These are phyloP conservation scores for Pezicula neosporulosa DNA, from an alignment of 2,329 filamentous ascomycete genomes.

Conservation along the genomic window DNA sequence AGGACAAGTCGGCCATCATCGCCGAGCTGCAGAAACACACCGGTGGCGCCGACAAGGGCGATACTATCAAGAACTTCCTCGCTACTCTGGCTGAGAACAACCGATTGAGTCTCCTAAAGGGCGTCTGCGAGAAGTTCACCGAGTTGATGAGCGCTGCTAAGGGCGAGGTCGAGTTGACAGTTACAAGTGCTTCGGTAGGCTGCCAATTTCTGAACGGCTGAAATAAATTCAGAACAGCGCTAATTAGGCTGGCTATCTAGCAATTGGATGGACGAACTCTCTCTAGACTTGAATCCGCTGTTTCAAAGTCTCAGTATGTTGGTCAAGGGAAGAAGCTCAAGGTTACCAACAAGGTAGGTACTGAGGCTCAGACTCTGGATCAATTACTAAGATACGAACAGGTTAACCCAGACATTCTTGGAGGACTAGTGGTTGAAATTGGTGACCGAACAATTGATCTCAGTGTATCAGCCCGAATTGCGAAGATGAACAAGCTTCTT, in stretches of 20 bases:
- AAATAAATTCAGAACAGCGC: slow-evolving; percentile 3
- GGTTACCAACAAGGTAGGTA: slow-evolving; percentile 78
- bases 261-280: slow-evolving; percentile 85
- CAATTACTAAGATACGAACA: slow-evolving; percentile 30
- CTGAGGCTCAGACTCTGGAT: neutral
- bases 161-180: slow-evolving; percentile 89
- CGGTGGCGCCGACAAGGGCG: slow-evolving; percentile 63
- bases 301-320: slow-evolving; percentile 85
- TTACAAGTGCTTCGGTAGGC: slow-evolving; percentile 83
- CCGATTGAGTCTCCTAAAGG: slow-evolving; percentile 77
- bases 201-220: neutral
- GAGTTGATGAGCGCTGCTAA: slow-evolving; percentile 83
- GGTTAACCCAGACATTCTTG: slow-evolving; percentile 93
- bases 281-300: slow-evolving; percentile 78
- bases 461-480: slow-evolving; percentile 89
- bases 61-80: slow-evolving; percentile 93
- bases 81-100: slow-evolving; percentile 92
- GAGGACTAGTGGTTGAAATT: slow-evolving; percentile 92
- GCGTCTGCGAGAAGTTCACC: slow-evolving; percentile 82
- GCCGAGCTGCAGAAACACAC: slow-evolving; percentile 83
- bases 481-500: slow-evolving; percentile 99
- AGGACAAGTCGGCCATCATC: slow-evolving; percentile 84
- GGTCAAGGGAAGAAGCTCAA: slow-evolving; percentile 96
- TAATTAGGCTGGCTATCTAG: slow-evolving; percentile 38
- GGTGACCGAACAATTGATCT: slow-evolving; percentile 98